These are phyloP conservation scores for Thermoascus crustaceus DNA, from an alignment of 2,329 filamentous ascomycete species.

Conservation along the genomic window DNA sequence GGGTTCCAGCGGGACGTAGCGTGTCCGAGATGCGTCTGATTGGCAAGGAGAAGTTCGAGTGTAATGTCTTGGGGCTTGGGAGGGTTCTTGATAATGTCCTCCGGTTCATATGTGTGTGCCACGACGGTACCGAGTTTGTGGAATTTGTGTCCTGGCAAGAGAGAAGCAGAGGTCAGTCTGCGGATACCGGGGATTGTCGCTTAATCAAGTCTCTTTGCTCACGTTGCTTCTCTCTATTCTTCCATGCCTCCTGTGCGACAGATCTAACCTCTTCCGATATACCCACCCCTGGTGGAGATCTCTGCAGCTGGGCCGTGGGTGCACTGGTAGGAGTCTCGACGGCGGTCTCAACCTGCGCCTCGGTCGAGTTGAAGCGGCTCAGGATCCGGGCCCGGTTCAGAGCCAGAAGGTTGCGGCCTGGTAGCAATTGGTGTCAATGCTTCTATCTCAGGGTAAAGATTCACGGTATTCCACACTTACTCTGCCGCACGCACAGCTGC, in stretches of 20 bases:
- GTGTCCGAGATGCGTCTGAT: conserved; percentile 84
- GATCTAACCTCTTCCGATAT: conserved; percentile 5
- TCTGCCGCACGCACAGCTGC: conserved; percentile 31
- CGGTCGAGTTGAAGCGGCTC: conserved; percentile 27
- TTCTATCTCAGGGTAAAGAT: conserved; percentile 1
- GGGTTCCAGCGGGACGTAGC: conserved; percentile 90
- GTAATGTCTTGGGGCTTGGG: conserved; percentile 72
- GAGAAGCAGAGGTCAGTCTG: background rate
- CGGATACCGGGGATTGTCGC: background rate
- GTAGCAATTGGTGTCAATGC: conserved; percentile 9
- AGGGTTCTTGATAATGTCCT: conserved; percentile 53
- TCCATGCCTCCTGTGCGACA: conserved; percentile 10
- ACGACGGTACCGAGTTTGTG: conserved; percentile 24
- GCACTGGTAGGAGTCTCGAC: conserved; percentile 13
- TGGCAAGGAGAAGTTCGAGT: conserved; percentile 81
- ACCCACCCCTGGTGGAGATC: conserved; percentile 7
- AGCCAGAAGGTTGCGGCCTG: conserved; percentile 31
- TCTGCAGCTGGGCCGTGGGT: conserved; percentile 7
- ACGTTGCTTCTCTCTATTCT: conserved; percentile 16
- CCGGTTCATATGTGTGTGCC: conserved; percentile 22
- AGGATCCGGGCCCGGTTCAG: conserved; percentile 24
- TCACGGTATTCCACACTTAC: conserved; percentile 19
- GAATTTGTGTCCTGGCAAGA: conserved; percentile 22
- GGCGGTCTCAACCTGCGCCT: conserved; percentile 19
- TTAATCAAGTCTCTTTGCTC: conserved; percentile 8